Percentiles rank a stretch among this genome's conserved stretches.
Conservation (phyloP, 2,329 filamentous ascomycete genomes). For the Xylariaceae sp. region DNA sequence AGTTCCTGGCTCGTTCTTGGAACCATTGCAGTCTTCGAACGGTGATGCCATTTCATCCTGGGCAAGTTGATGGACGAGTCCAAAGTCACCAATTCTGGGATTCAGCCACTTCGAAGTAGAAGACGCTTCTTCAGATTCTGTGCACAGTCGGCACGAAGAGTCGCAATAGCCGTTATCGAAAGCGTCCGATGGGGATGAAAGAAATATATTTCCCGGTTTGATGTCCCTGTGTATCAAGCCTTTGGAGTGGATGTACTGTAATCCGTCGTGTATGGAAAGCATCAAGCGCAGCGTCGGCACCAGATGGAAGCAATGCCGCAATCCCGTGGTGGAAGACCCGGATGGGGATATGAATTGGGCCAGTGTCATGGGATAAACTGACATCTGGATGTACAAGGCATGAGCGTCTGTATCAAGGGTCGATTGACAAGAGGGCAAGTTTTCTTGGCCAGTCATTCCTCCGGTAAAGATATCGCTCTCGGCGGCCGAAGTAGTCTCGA, state of each 20-base stretch:
- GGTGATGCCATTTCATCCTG: constrained; percentile 29
- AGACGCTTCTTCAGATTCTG: not conserved
- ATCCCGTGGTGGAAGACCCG: constrained; percentile 24
- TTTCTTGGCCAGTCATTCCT: constrained; percentile 27
- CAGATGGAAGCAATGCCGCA: constrained; percentile 56
- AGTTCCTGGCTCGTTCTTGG: constrained; percentile 50
- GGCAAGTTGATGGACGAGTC: constrained; percentile 52
- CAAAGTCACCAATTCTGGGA: constrained; percentile 62
- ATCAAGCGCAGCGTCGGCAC: constrained; percentile 53
- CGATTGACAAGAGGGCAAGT: constrained; percentile 29
- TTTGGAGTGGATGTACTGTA: constrained; percentile 58
- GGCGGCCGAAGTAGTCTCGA: constrained; percentile 20
- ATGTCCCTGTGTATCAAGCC: constrained; percentile 60
- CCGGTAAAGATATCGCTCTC: constrained; percentile 30
- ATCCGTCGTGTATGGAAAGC: constrained; percentile 52
- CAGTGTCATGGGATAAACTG: constrained; percentile 57
- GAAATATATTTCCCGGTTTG: constrained; percentile 63
- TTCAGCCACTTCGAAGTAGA: constrained; percentile 40
- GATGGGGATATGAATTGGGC: constrained; percentile 40
- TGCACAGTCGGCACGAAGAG: constrained; percentile 24
- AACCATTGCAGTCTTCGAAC: not conserved
- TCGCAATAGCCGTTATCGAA: constrained; percentile 28
- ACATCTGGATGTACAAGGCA: constrained; percentile 64
- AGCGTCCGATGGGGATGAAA: constrained; percentile 41
- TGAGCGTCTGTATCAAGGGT: constrained; percentile 32